Evolutionary conservation across 2,329 filamentous ascomycete species (phyloP).

Genomic region (Fusarium mangiferae): DNA sequence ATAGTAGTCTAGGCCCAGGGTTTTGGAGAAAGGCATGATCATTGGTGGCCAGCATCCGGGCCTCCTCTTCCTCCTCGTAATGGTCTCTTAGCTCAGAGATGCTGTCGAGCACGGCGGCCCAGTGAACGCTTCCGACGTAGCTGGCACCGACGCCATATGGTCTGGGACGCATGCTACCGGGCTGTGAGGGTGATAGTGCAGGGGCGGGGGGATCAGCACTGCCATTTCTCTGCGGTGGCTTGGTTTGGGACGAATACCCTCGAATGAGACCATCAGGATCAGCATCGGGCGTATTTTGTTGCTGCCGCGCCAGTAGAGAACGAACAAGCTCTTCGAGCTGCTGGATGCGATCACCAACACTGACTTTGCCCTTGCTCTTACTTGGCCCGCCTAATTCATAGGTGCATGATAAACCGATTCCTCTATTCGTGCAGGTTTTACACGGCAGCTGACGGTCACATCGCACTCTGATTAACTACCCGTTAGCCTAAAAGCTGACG

Average conservation of each 20-base stretch:
- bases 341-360: neutral
- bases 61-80: neutral
- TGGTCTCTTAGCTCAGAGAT: neutral
- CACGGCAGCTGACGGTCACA: neutral
- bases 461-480: too few species aligned
- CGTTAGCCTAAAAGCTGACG: too few species aligned
- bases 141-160: neutral
- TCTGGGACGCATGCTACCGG: neutral
- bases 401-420: neutral
- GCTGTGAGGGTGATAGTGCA: neutral
- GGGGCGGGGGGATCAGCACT: too few species aligned
- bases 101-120: neutral
- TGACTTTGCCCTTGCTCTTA: neutral
- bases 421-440: neutral
- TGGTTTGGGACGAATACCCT: neutral
- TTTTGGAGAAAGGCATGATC: neutral
- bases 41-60: neutral
- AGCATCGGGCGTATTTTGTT: accelerated
- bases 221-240: neutral
- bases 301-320: neutral
- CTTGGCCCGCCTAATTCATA: neutral
- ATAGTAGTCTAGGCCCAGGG: neutral
- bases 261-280: neutral
- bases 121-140: neutral
- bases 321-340: neutral